A percentile compares a stretch with the other conserved stretches of the same genome.
phyloP scores from a whole-genome alignment of 2,329 filamentous ascomycete species.

The Ophiostoma sp. region DNA sequence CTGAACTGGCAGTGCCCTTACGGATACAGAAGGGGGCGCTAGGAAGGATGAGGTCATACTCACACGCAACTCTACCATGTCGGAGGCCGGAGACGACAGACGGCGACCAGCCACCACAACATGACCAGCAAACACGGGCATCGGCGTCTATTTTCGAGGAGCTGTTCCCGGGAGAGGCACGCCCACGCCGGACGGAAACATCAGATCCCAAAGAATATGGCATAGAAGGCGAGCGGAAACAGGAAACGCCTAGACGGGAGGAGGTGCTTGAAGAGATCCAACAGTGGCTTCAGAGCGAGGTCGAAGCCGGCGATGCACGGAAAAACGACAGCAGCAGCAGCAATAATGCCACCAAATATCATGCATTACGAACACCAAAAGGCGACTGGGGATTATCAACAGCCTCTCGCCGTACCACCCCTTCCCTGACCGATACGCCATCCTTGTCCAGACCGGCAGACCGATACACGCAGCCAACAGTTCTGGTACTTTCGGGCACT shows the following conservation, averaged over 20 bases:
- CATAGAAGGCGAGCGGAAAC: not conserved
- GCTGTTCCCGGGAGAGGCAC: constrained; percentile 23
- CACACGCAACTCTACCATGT: not conserved
- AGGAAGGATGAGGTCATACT: not conserved
- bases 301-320: constrained; percentile 4
- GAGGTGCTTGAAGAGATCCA: constrained; percentile 18
- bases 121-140: not conserved
- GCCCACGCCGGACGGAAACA: not conserved
- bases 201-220: not conserved
- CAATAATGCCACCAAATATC: not conserved
- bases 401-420: not conserved
- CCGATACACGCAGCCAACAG: constrained; percentile 24
- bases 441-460: not conserved
- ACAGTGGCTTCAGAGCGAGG: constrained; percentile 22
- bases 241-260: not conserved
- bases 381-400: constrained; percentile 5
- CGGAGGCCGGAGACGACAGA: not conserved
- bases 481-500: constrained; percentile 54
- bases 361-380: not conserved
- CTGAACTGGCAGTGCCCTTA: not conserved
- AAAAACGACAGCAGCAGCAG: not conserved
- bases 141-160: constrained; percentile 24
- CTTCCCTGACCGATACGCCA: not conserved
- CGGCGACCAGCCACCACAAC: not conserved
- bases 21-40: not conserved